Conservation (phyloP, 305 asterid genomes). For the Fraxinus angustifolia region DNA sequence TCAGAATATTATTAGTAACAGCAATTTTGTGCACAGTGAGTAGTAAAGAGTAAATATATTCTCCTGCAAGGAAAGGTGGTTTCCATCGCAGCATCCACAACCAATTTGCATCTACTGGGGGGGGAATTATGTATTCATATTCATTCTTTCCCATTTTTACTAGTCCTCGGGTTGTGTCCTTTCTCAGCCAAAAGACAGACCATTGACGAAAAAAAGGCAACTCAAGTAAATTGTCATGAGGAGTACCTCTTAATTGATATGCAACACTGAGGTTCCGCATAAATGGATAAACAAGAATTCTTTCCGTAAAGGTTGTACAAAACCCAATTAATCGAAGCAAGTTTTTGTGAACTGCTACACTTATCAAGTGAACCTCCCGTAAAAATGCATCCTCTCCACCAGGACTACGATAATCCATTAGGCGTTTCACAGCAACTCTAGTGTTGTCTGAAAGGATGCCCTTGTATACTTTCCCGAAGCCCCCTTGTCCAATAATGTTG, state of each 20-base stretch:
- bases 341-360: constrained; percentile 83
- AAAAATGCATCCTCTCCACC: constrained; percentile 90
- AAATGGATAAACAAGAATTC: constrained; percentile 83
- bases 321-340: constrained; percentile 73
- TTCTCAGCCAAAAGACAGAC: background rate
- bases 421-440: constrained; percentile 71
- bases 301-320: constrained; percentile 72
- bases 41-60: background rate
- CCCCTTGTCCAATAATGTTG: constrained; percentile 85
- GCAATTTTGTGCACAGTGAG: background rate
- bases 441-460: constrained; percentile 61
- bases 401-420: constrained; percentile 65
- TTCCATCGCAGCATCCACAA: background rate
- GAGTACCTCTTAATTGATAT: constrained; percentile 71
- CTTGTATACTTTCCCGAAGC: constrained; percentile 79
- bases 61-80: background rate
- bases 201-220: background rate
- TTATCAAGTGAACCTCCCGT: constrained; percentile 72
- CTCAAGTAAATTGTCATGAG: background rate
- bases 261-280: constrained; percentile 90
- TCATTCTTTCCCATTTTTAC: background rate
- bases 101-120: background rate
- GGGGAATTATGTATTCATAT: background rate
- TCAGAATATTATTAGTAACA: background rate
- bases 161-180: background rate